Base-by-base conservation (phyloP, 805 yeast species). In the Yarrowia porcina region DNA sequence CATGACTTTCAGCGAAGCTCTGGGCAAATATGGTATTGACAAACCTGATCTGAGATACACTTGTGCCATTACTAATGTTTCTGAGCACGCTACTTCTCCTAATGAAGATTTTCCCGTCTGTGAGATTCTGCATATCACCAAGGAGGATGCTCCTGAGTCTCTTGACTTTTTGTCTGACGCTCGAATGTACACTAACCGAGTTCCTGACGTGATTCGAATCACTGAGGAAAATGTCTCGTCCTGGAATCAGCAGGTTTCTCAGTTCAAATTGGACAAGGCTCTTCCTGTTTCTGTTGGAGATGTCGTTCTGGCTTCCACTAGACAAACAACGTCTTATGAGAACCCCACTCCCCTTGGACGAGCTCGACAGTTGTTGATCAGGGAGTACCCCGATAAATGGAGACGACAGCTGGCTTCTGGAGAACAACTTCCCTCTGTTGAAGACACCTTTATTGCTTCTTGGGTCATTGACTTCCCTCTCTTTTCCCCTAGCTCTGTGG, bases 391-490 rank as follows among this genome's bases (percentile, higher is more conserved):
- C 0, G 68, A 69, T 1, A 70, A 75, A 28, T 81, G 84, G 81
- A 79, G 80, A 67, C 75, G 88, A 63, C 72, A 21, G 2, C 30
- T 56, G 27, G 47, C 61, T n/a, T 52, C 44, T 35, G 63, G 63
- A 17, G 38, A 42, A 12, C 30, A 17, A 15, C 56, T 21, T 25
- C 44, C 52, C 17, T 15, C 54, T 15, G 38, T 36, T 3, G 25
- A 64, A 1, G 33, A 30, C 17, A 65, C 63, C 20, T 72, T 73
- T 61, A 69, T 74, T 2, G 76, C 75, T 2, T 62, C 66, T 10
- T 94, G 99, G 99, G 86, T 94, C 11, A 86, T 84, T n/a, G 89
- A 90, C 64, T 94, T 94, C 76, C 99, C 99, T 1, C 77, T 94
- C 12, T 94, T 94, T 74, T 87, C 86, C 64, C 99, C 99, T 0